Evolutionary conservation across 2,329 filamentous ascomycete species (phyloP).

Genomic region (Colletotrichum sansevieriae): DNA sequence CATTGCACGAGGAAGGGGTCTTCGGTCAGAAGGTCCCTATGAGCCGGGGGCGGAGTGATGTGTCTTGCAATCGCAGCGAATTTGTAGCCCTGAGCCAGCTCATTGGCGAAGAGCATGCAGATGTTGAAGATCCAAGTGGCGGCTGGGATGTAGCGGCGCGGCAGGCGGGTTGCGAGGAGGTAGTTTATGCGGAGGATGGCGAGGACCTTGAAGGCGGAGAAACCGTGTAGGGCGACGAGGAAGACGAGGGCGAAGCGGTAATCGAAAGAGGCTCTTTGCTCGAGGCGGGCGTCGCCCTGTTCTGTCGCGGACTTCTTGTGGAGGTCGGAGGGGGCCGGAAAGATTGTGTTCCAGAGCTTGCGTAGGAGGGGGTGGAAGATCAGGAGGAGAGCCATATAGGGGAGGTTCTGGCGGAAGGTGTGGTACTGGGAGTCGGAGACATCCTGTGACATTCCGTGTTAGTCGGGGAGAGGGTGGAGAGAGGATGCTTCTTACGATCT

Average conservation of each 20-base stretch:
- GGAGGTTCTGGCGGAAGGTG: constrained; percentile 87
- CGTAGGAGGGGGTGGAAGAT: constrained; percentile 84
- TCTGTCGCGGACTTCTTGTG: constrained; percentile 51
- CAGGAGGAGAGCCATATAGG: constrained; percentile 81
- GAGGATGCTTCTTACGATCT: constrained; percentile 73
- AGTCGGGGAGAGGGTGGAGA: constrained; percentile 27
- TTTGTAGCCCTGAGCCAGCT: constrained; percentile 82
- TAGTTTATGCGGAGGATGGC: constrained; percentile 86
- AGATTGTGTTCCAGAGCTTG: constrained; percentile 74
- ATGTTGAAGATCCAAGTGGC: constrained; percentile 94
- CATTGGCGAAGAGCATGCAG: constrained; percentile 87
- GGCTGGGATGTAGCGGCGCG: constrained; percentile 76
- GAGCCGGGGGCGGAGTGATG: constrained; percentile 54
- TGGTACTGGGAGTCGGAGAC: constrained; percentile 90
- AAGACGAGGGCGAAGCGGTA: constrained; percentile 85
- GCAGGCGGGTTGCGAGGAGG: constrained; percentile 78
- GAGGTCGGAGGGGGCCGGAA: constrained; percentile 51
- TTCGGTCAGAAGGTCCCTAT: constrained; percentile 49
- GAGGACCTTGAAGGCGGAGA: constrained; percentile 87
- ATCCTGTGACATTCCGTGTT: constrained; percentile 70
- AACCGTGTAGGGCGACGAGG: constrained; percentile 83
- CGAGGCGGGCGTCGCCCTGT: constrained; percentile 68
- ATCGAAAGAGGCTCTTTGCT: constrained; percentile 85
- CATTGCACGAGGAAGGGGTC: constrained; percentile 66
- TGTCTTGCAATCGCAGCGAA: constrained; percentile 73